phyloP scores from a whole-genome alignment of 2,329 filamentous ascomycete species.

The Phialophora macrospora region DNA sequence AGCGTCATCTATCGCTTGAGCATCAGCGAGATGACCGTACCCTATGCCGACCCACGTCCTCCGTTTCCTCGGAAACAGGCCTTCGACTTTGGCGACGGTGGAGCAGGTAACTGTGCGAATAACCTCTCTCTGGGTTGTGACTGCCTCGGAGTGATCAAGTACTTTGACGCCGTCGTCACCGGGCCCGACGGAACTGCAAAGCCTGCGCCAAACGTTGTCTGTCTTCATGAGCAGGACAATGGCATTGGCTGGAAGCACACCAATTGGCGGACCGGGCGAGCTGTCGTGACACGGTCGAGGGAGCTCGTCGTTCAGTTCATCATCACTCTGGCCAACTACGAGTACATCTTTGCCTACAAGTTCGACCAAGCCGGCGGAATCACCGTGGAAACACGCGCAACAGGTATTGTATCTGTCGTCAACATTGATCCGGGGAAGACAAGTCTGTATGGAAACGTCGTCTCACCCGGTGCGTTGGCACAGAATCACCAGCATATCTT shows the following conservation, averaged over 20 bases:
- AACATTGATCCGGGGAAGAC: conserved; percentile 64
- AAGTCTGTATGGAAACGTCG: conserved; percentile 64
- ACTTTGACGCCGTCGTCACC: conserved; percentile 64
- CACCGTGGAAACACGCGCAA: conserved; percentile 66
- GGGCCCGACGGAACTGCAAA: conserved; percentile 59
- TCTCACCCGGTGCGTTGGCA: conserved; percentile 67
- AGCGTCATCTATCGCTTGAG: conserved; percentile 70
- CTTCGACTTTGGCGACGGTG: conserved; percentile 73
- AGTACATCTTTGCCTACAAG: conserved; percentile 69
- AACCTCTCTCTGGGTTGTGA: conserved; percentile 71
- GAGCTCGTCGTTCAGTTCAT: conserved; percentile 71
- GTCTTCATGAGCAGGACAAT: conserved; percentile 71
- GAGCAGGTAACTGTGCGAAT: conserved; percentile 69
- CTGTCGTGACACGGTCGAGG: conserved; percentile 65
- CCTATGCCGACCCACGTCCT: conserved; percentile 68
- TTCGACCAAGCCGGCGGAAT: conserved; percentile 68
- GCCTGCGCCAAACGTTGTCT: conserved; percentile 65
- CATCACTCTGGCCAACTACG: conserved; percentile 72
- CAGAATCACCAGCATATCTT: conserved; percentile 76
- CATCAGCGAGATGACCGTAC: conserved; percentile 72
- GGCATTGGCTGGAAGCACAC: conserved; percentile 74
- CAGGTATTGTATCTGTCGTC: conserved; percentile 68
- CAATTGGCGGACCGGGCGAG: conserved; percentile 67
- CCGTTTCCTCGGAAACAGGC: conserved; percentile 73
- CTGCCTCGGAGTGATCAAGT: conserved; percentile 70